These are phyloP conservation scores for Thalia dealbata DNA, from an alignment of 176 grass and related monocot species.

Conservation along the genomic window DNA sequence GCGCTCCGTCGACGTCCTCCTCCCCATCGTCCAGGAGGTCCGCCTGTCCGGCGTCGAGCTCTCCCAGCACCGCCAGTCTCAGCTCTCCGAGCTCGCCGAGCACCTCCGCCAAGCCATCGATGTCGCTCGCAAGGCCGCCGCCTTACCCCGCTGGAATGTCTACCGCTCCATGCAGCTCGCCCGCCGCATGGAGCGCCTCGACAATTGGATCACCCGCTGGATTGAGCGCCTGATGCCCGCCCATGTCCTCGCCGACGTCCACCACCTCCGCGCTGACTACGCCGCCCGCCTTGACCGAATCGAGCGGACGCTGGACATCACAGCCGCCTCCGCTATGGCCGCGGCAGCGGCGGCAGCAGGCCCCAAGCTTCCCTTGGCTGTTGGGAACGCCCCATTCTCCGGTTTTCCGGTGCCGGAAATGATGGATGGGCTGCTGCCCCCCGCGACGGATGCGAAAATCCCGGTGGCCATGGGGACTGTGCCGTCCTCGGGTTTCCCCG, in stretches of 20 bases:
- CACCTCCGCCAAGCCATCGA: slow-evolving; percentile 60
- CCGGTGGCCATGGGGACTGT: not conserved
- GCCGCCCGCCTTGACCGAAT: slow-evolving; percentile 50
- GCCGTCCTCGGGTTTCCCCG: not conserved
- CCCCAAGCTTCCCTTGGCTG: not conserved
- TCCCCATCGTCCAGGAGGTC: slow-evolving; percentile 63
- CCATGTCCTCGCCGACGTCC: slow-evolving; percentile 58
- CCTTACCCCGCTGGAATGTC: slow-evolving; percentile 77
- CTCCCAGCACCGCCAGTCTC: slow-evolving; percentile 26
- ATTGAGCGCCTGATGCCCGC: slow-evolving; percentile 55
- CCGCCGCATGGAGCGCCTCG: slow-evolving; percentile 63
- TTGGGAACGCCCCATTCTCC: not conserved
- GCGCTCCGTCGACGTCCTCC: slow-evolving; percentile 64
- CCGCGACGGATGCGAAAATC: not conserved
- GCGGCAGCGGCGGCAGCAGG: not conserved
- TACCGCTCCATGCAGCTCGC: slow-evolving; percentile 86
- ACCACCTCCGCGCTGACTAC: slow-evolving; percentile 59
- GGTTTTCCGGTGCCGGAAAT: not conserved
- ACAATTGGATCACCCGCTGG: slow-evolving; percentile 66
- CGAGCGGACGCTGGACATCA: slow-evolving; percentile 65
- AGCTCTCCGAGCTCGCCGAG: slow-evolving; percentile 60
- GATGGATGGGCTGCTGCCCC: not conserved
- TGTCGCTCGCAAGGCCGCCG: slow-evolving; percentile 55
- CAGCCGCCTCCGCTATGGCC: slow-evolving; percentile 18
- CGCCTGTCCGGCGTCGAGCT: slow-evolving; percentile 30